Percentiles rank a stretch among this genome's conserved stretches.
These are phyloP conservation scores for Camelina laxa DNA, from an alignment of 345 rosid species.

Conservation along the genomic window DNA sequence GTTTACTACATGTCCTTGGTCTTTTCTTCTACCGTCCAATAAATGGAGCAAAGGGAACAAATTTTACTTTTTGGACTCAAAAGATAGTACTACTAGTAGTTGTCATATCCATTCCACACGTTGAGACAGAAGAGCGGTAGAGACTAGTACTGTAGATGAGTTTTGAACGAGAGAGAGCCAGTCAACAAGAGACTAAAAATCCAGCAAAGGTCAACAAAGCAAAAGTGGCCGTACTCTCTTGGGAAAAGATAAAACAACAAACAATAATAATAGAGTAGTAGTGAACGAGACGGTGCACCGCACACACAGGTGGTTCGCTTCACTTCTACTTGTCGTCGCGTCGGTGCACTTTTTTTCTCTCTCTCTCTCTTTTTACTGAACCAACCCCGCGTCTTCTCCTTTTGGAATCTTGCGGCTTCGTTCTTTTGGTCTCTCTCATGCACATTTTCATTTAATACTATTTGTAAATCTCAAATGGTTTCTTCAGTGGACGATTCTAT, in stretches of 20 bases:
- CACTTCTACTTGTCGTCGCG: conserved; percentile 48
- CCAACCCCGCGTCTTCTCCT: conserved; percentile 36
- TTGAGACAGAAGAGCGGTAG: conserved; percentile 23
- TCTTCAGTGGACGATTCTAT: conserved; percentile 12
- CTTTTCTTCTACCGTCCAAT: conserved; percentile 38
- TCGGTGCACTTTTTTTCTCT: conserved; percentile 43
- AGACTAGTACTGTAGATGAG: neutral
- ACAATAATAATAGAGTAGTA: conserved; percentile 6
- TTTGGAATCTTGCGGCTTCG: conserved; percentile 27
- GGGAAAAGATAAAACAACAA: neutral
- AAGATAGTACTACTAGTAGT: neutral
- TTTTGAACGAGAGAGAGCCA: conserved; percentile 6
- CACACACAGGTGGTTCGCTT: conserved; percentile 18
- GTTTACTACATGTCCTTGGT: conserved; percentile 1
- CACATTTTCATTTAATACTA: neutral
- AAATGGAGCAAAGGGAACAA: conserved; percentile 10
- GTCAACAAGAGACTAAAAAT: conserved; percentile 36
- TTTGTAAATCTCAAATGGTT: neutral
- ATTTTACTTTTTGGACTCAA: conserved; percentile 9
- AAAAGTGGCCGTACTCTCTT: conserved; percentile 38
- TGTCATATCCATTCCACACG: conserved; percentile 35
- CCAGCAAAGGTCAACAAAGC: conserved; percentile 43
- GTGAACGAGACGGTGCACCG: conserved; percentile 39
- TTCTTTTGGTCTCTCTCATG: conserved; percentile 11
- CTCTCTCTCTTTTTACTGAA: conserved; percentile 21